Evolutionary conservation across 257 asterid genomes (phyloP).

Genomic region (Plectranthus barbatus): DNA sequence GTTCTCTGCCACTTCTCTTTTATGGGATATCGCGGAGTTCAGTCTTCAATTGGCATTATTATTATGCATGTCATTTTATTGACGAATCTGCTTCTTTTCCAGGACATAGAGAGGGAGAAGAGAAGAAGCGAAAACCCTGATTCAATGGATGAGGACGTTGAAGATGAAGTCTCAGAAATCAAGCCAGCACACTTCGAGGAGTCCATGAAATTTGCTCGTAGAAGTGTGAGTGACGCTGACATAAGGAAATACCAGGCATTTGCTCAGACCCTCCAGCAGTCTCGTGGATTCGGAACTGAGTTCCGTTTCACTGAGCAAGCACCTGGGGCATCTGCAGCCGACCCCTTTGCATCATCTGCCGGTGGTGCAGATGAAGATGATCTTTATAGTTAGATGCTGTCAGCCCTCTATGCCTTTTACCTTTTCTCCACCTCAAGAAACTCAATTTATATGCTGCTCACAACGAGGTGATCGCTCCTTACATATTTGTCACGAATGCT

Average conservation of each 20-base stretch:
- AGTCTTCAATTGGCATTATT: background rate
- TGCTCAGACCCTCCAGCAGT: conserved; percentile 58
- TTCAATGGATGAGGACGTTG: conserved; percentile 44
- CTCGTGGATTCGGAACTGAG: conserved; percentile 42
- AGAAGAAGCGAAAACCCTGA: conserved; percentile 37
- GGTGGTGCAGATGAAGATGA: conserved; percentile 50
- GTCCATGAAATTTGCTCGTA: conserved; percentile 49
- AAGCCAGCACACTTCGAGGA: conserved; percentile 48
- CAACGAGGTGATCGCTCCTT: background rate
- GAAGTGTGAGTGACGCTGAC: conserved; percentile 50
- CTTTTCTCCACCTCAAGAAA: background rate
- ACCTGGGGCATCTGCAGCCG: conserved; percentile 26
- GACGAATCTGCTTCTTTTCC: background rate
- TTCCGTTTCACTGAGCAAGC: conserved; percentile 36
- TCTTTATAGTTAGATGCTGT: conserved; percentile 27
- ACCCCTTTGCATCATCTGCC: conserved; percentile 38
- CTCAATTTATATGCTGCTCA: background rate
- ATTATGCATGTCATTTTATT: background rate
- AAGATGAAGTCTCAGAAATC: conserved; percentile 44
- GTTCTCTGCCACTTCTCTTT: too few relatives aligned
- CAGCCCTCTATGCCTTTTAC: background rate
- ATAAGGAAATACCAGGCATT: conserved; percentile 50
- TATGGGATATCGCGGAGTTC: background rate
- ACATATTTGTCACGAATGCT: background rate
- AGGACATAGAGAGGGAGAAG: conserved; percentile 56